phyloP scores from a whole-genome alignment of 108 stramenopile genomes.

The Nitzschia putrida region DNA sequence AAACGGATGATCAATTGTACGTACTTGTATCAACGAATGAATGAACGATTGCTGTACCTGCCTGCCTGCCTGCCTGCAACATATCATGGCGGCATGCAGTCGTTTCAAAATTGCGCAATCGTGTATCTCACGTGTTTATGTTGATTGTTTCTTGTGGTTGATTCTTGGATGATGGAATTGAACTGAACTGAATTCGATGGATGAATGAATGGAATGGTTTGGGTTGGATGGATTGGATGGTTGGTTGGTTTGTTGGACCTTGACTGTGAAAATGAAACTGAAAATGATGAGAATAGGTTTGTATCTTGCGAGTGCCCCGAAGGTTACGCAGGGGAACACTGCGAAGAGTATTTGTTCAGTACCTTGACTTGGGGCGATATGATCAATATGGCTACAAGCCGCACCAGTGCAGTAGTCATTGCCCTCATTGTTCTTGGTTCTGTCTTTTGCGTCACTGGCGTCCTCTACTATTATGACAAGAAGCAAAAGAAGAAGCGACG shows the following conservation, averaged over 20 bases:
- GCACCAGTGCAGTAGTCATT: not conserved
- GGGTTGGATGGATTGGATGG: too few relatives aligned
- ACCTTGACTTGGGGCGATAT: not conserved
- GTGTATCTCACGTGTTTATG: not conserved
- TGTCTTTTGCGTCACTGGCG: not conserved
- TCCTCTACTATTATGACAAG: constrained; percentile 2
- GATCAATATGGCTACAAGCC: constrained; percentile 3
- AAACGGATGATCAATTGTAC: not conserved
- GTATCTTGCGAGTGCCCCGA: constrained; percentile 32
- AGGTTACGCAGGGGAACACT: constrained; percentile 29
- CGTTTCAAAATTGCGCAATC: not conserved
- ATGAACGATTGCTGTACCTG: too few relatives aligned
- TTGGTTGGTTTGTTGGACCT: too few relatives aligned
- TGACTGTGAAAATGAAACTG: too few relatives aligned
- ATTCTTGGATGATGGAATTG: not conserved
- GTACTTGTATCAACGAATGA: not conserved
- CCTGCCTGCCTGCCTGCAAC: not conserved
- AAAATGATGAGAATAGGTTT: not conserved
- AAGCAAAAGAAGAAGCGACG: constrained; percentile 15
- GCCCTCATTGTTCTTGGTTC: not conserved
- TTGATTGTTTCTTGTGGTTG: constrained; percentile 7
- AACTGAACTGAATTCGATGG: too few relatives aligned
- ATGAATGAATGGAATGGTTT: too few relatives aligned
- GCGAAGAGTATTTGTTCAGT: constrained; percentile 6
- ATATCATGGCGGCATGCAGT: too few relatives aligned